Evolutionary conservation across 257 asterid genomes (phyloP).

Genomic region (Salvia splendens): DNA sequence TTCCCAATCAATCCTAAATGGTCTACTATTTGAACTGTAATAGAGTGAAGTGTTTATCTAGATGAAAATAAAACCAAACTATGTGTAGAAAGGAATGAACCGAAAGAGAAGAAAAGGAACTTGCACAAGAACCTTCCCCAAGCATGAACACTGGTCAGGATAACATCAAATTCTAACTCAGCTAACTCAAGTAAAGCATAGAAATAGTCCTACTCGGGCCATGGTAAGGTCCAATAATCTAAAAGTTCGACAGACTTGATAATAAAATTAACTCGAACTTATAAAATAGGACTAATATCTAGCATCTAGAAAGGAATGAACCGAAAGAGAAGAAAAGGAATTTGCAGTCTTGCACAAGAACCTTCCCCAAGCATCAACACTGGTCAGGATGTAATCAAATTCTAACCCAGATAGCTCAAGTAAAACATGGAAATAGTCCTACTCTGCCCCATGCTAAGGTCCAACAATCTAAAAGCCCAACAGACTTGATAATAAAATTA

Average conservation of each 20-base stretch:
- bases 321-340: not conserved
- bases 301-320: not conserved
- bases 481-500: too few species aligned
- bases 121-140: not conserved
- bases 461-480: not conserved
- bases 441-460: not conserved
- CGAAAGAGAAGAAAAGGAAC: not conserved
- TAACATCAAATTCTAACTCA: not conserved
- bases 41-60: not conserved
- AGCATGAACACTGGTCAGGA: not conserved
- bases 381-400: not conserved
- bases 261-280: not conserved
- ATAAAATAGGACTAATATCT: not conserved
- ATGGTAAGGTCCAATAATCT: not conserved
- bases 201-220: not conserved
- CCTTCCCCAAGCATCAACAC: not conserved
- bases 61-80: not conserved
- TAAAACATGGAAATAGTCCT: not conserved
- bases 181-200: not conserved
- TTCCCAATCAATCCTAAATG: slow-evolving; percentile 7
- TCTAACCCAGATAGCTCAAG: not conserved
- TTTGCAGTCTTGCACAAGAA: not conserved
- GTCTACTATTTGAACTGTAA: not conserved
- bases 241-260: not conserved
- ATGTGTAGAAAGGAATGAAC: not conserved